Conservation (phyloP, 495 filamentous ascomycete genomes). For the Penicillium chermesinum region DNA sequence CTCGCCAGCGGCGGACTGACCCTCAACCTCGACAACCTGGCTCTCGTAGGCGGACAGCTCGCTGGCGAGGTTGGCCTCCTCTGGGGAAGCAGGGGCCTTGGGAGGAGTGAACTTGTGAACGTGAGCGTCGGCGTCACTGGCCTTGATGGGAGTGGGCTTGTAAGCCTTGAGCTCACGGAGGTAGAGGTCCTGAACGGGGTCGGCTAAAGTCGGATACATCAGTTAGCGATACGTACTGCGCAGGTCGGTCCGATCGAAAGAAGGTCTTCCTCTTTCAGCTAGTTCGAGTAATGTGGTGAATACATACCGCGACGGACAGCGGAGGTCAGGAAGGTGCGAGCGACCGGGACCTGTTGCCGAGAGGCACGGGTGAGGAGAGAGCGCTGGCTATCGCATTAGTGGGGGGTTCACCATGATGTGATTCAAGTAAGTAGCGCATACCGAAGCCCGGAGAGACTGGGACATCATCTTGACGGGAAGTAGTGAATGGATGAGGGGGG, state of each 20-base stretch:
- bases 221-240: conserved; percentile 13
- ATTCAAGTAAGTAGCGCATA: conserved; percentile 31
- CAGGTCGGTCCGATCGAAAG: not conserved
- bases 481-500: conserved; percentile 22
- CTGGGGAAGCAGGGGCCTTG: conserved; percentile 75
- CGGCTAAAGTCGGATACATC: conserved; percentile 52
- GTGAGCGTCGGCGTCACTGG: conserved; percentile 79
- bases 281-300: not conserved
- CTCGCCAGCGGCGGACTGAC: conserved; percentile 58
- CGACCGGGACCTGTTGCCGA: conserved; percentile 61
- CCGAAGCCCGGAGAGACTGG: conserved; percentile 62
- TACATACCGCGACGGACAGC: conserved; percentile 40
- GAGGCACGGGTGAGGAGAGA: conserved; percentile 72
- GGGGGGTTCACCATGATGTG: not conserved
- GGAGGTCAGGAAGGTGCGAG: conserved; percentile 72
- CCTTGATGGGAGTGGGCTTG: conserved; percentile 80
- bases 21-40: conserved; percentile 92
- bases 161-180: conserved; percentile 88
- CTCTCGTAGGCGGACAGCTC: conserved; percentile 90
- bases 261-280: not conserved
- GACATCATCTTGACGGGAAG: conserved; percentile 57
- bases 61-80: conserved; percentile 84
- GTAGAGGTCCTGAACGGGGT: conserved; percentile 96
- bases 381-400: conserved; percentile 51
- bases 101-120: conserved; percentile 83